Conservation (phyloP, 2,329 filamentous ascomycete genomes). For the Onygenales sp. region DNA sequence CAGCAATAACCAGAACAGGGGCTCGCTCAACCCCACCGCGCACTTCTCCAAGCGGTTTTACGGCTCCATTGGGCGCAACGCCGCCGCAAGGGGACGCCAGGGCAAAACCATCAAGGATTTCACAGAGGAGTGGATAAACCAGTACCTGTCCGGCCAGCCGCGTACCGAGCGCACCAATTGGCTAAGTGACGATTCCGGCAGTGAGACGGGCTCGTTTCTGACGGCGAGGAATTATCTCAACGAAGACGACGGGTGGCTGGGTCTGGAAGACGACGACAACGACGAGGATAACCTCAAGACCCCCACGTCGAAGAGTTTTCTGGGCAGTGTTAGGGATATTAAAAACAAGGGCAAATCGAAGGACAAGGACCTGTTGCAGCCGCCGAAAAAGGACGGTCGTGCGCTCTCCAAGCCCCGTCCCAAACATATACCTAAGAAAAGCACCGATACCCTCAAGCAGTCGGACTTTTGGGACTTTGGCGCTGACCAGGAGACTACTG, state of each 20-base stretch:
- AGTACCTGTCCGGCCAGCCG: conserved; percentile 64
- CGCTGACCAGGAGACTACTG: conserved; percentile 30
- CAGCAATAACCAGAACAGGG: neutral
- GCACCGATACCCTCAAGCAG: conserved; percentile 34
- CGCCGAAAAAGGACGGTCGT: neutral
- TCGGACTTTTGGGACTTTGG: conserved; percentile 38
- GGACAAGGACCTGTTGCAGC: conserved; percentile 8
- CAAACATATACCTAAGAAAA: conserved; percentile 27
- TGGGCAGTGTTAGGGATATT: neutral
- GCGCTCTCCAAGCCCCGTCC: conserved; percentile 15
- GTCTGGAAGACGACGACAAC: conserved; percentile 28
- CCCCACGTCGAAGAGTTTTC: conserved; percentile 19
- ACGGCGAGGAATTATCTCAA: conserved; percentile 32
- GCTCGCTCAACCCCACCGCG: conserved; percentile 9
- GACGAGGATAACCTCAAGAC: conserved; percentile 32
- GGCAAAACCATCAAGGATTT: conserved; percentile 44
- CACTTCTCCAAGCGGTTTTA: conserved; percentile 15
- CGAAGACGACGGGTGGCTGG: conserved; percentile 37
- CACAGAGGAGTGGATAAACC: conserved; percentile 78
- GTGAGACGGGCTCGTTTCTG: conserved; percentile 58
- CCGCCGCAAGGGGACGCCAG: conserved; percentile 13
- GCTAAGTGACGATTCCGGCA: conserved; percentile 70
- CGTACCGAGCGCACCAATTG: conserved; percentile 67
- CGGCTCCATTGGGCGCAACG: conserved; percentile 19
- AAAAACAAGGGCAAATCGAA: conserved; percentile 3